Evolutionary conservation across 2,329 filamentous ascomycete genomes (phyloP).

Genomic region (Penicillium brasilianum): DNA sequence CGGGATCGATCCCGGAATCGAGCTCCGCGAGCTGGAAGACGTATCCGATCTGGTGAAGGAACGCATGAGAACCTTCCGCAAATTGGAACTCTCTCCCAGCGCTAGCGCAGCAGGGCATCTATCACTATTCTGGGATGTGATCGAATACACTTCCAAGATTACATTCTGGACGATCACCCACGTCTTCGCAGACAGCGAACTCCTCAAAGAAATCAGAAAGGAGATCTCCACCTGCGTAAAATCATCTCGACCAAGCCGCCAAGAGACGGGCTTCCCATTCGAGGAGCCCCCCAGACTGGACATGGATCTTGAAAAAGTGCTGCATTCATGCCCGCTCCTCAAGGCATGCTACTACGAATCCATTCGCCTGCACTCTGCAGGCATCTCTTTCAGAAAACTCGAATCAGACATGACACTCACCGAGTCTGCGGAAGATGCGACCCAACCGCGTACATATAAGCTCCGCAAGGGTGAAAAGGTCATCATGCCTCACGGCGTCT

Average conservation of each 20-base stretch:
- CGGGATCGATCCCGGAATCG: conserved; percentile 49
- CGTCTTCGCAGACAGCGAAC: conserved; percentile 48
- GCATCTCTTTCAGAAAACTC: conserved; percentile 50
- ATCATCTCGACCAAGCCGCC: conserved; percentile 42
- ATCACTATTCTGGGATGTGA: conserved; percentile 61
- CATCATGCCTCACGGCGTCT: conserved; percentile 51
- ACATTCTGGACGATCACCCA: conserved; percentile 59
- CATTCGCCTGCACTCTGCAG: conserved; percentile 50
- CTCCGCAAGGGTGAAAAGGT: conserved; percentile 51
- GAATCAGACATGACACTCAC: conserved; percentile 45
- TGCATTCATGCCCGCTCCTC: conserved; percentile 52
- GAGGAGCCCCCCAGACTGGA: conserved; percentile 50
- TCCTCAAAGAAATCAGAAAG: conserved; percentile 50
- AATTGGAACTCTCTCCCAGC: conserved; percentile 42
- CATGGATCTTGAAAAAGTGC: conserved; percentile 48
- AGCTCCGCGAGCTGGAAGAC: conserved; percentile 56
- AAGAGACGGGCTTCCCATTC: conserved; percentile 49
- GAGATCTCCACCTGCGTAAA: conserved; percentile 53
- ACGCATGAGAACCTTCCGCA: conserved; percentile 48
- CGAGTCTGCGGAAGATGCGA: conserved; percentile 47
- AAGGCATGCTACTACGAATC: conserved; percentile 55
- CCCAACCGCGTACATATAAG: conserved; percentile 45
- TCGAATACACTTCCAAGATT: conserved; percentile 58
- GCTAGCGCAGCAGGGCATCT: conserved; percentile 51
- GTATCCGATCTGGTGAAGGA: conserved; percentile 52